These are phyloP conservation scores for Geranium rotundifolium DNA, from an alignment of 345 rosid genomes.

Conservation along the genomic window DNA sequence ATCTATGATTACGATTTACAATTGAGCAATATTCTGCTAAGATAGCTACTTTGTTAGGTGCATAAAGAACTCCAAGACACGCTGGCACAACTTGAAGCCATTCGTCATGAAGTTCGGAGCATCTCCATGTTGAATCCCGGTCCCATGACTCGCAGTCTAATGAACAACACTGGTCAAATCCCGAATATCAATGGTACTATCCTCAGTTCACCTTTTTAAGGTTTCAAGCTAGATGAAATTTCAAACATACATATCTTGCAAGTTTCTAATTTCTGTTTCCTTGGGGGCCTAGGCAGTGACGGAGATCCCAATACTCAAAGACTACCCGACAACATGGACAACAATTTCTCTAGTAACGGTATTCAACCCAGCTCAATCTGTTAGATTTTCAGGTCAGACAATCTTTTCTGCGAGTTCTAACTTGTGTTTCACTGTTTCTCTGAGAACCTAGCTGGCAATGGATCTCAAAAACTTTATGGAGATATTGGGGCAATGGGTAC, in stretches of 20 bases:
- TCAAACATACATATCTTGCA: not conserved
- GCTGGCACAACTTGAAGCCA: conserved; percentile 72
- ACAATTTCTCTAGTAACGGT: not conserved
- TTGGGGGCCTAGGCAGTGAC: not conserved
- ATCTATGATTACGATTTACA: not conserved
- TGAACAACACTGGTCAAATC: conserved; percentile 26
- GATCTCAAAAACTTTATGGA: not conserved
- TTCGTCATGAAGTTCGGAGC: conserved; percentile 68
- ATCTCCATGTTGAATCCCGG: conserved; percentile 57
- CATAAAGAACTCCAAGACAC: conserved; percentile 87
- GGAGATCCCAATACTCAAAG: not conserved
- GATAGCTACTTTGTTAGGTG: conserved; percentile 27
- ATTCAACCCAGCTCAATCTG: not conserved
- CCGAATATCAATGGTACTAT: conserved; percentile 29
- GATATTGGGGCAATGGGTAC: not conserved
- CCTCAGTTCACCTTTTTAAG: not conserved
- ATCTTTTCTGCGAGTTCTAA: not conserved
- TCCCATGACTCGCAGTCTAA: conserved; percentile 60
- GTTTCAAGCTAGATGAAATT: not conserved
- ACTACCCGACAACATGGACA: not conserved
- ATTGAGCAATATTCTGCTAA: not conserved
- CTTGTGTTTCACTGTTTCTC: not conserved
- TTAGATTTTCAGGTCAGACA: too few relatives aligned
- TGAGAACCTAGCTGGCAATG: not conserved
- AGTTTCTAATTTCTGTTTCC: not conserved